Evolutionary conservation across 345 rosid genomes (phyloP), one percentile per base, ranked within the genome.

Genomic region (Populus tremula): DNA sequence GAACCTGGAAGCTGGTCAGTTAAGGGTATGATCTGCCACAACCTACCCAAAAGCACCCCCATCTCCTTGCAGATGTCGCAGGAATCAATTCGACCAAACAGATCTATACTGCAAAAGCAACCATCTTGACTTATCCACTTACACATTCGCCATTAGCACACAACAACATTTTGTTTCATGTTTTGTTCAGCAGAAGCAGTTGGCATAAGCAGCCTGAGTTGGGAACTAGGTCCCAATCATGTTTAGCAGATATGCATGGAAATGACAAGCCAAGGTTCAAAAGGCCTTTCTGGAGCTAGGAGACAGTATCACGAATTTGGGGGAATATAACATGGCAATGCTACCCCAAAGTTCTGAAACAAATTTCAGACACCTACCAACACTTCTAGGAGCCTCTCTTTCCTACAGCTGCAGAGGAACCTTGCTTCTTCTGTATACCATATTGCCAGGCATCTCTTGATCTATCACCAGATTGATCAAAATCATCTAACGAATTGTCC

Each of bases 381-480:
- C 33, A 49, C 36, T 25, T 47, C 81, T 83, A 87, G 31, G 76
- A 80, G 68, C 88, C 93, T 81, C 88, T 87, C 87, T 87, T 90
- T 62, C 87, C 91, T 69, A 78, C 39, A 59, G 84, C 70, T 67
- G 89, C 80, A 21, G 89, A 84, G 67, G 86, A 83, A 47, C 50
- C 77, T 27, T 65, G 73, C 79, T 63, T 80, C 50, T 39, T 80
- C 76, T 80, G 96, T 73, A 83, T 82, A 75, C 93, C 94, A 73
- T 89, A 83, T 82, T 90, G 97, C 98, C 93, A 92, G 82, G 92
- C 89, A 79, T 91, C 93, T 79, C 92, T 87, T 68, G 89, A 82
- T 80, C 86, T 87, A 59, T 89, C 95, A 49, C 89, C 93, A 0
- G 88, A 75, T 62, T 82, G 93, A 82, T 86, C 89, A 84, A 88